Conservation (phyloP, 2,329 filamentous ascomycete species). For the Xylaria sp. region DNA sequence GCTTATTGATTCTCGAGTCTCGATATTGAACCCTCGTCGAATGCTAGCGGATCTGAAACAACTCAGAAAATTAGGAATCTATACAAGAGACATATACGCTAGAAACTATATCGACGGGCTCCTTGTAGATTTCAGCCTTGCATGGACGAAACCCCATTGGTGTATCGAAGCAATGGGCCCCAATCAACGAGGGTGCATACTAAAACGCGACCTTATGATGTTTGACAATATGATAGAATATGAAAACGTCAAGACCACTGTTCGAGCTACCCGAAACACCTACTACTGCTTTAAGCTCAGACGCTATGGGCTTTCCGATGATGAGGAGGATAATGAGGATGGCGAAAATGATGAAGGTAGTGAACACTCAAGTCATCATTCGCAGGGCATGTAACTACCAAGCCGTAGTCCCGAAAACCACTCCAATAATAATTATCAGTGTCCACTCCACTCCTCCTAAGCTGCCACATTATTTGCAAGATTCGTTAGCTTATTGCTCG, state of each 20-base stretch:
- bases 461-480: too few relatives aligned
- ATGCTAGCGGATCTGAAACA: conserved; percentile 16
- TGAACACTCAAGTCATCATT: too few relatives aligned
- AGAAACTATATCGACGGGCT: conserved; percentile 25
- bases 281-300: conserved; percentile 21
- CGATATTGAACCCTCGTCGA: conserved; percentile 14
- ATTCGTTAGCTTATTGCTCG: too few relatives aligned
- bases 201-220: neutral
- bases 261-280: conserved; percentile 8
- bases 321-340: too few relatives aligned
- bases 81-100: conserved; percentile 9
- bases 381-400: too few relatives aligned
- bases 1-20: conserved; percentile 4
- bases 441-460: too few relatives aligned
- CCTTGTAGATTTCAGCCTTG: conserved; percentile 22
- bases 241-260: conserved; percentile 2
- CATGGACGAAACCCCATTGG: conserved; percentile 22
- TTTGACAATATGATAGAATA: conserved; percentile 17
- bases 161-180: neutral
- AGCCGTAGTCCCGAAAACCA: too few relatives aligned
- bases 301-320: neutral
- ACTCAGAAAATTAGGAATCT: conserved; percentile 22
- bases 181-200: neutral
- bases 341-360: too few relatives aligned
- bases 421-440: too few relatives aligned